Evolutionary conservation across 129 eudicot genomes (phyloP), one percentile per base, ranked within the genome.

Genomic region (Erigeron canadensis): DNA sequence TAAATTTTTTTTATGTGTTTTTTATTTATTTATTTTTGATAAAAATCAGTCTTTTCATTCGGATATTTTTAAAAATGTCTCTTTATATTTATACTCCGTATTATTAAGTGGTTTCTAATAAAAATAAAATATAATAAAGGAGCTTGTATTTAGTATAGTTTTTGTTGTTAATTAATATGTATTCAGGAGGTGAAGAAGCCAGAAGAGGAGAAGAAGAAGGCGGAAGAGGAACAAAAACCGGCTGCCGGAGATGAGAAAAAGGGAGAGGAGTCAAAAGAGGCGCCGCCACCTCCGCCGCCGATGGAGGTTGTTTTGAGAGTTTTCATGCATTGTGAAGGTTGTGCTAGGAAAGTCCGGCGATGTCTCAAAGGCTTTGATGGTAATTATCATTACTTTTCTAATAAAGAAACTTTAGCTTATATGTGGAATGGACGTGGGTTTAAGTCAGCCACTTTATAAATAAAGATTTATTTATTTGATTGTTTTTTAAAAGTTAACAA

Each of bases 251-350:
- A 78, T 65, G 82, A 78, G 67, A 71, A 78, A 64, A 78, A 71
- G 60, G 82, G 37, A 6, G 72, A 77, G 50, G 70, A 68, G 60
- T 56, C 59, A 2, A 66, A 65, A 65, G 79, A 65, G 28, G 17
- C 81, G 51, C 62, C 55, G 15, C 62, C 77, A 2, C 68, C 82
- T 42, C 77, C 82, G 12, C 89, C 88, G 56, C 90, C 94, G 46
- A 84, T 67, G 53, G 96, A 89, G 76, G 85, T 84, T 28, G 83
- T 89, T 34, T 48, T 89, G 74, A 82, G 78, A 47, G 90, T 89
- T 4, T 89, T 53, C 79, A 89, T 89, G 96, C 96, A 89, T 84
- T 89, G 96, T 66, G 96, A 89, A 74, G 96, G 96, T 4, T 89
- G 96, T 64, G 96, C 96, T 73, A 77, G 85, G 22, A 89, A 89